Evolutionary conservation across 2,329 filamentous ascomycete species (phyloP), one percentile per base, ranked within the genome.

Genomic region (Tolypocladium amazonense): DNA sequence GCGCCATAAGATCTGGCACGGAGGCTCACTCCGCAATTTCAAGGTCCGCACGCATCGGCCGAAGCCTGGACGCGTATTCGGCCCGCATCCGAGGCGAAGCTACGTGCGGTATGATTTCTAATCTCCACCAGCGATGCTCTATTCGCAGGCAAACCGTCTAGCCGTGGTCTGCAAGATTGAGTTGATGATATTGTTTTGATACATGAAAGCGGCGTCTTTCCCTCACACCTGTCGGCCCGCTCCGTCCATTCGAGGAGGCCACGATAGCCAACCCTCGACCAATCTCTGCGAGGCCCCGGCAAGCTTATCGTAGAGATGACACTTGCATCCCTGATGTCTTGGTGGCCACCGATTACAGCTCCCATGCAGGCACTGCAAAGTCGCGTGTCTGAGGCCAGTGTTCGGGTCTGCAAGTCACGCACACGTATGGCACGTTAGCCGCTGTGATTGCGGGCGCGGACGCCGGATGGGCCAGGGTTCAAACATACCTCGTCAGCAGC

Each of bases 311-410:
- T 20, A 30, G 47, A 33, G n/a, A 41, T 20, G 7, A 20, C 23
- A 15, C 15, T 20, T 8, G 47, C 27, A 33, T 11, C 18, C 14
- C 47, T 27, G 5, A 33, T 52, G 25, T 18, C 47, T 20, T 9
- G 12, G 23, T n/a, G 23, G 12, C 61, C 5, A 20, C 37, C 6
- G 15, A 45, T n/a, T 66, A 77, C 59, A 77, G 60, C 59, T 75
- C 71, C 75, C 75, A 77, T 43, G 74, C 71, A 15, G 75, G 75
- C n/a, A 76, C 70, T 12, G 69, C 68, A 66, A 77, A 77, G 63
- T 77, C 68, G 57, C 75, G 68, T 55, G 72, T 68, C 61, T 72
- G 68, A 4, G 75, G 75, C 75, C 75, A 77, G 50, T 76, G 64
- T 58, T 76, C 73, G 30, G 69, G 70, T 63, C 75, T 77, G 38